Base-by-base conservation (phyloP, 192 early-diverging fungal genomes). In the Coemansia sp. region DNA sequence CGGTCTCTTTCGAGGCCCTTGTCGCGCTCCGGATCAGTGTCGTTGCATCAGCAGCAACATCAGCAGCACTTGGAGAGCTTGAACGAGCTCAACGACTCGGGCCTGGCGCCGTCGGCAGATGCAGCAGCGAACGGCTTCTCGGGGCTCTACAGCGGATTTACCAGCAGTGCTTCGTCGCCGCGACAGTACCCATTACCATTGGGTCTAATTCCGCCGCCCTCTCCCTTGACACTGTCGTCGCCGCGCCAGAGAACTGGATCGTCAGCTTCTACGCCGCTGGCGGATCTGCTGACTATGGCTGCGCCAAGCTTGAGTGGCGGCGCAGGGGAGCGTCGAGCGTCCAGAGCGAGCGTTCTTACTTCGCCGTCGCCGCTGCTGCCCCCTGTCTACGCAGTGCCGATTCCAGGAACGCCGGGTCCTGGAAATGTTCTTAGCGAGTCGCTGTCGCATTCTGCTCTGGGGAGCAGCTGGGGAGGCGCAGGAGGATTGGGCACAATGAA, bases 361-460 rank as follows among this genome's bases (percentile, higher is more conserved):
- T 57, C 56, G 10, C 75, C 69, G 21, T 78, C 76, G 33, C 76
- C 76, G 3, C 37, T 55, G 34, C 60, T 78, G 27, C 70, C 60
- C 22, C 76, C 76, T 6, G 54, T 66, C 1, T 72, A 72, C 41
- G 70, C 68, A 0, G 70, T 72, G 29, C 69, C 76, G 17, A 78
- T 78, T 32, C 76, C 76, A 11, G 76, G 76, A 3, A 78, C 70
- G 1, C 76, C 76, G 1, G 76, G 76, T 0, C 60, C 62, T 10
- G 76, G 76, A 5, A 78, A 78, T 36, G 58, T 72, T 14, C 32
- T 72, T n/a, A 78, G 68, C 51, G 76, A 78, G 36, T 59, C 65
- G 25, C 39, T 63, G 25, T 42, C 69, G 0, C 46, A 55, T 23
- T 59, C 76, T 3, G 58, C 43, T 14, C 60, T 57, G 8, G 64